Conservation (phyloP, 805 yeast species). For the Barnettozyma vustinii region DNA sequence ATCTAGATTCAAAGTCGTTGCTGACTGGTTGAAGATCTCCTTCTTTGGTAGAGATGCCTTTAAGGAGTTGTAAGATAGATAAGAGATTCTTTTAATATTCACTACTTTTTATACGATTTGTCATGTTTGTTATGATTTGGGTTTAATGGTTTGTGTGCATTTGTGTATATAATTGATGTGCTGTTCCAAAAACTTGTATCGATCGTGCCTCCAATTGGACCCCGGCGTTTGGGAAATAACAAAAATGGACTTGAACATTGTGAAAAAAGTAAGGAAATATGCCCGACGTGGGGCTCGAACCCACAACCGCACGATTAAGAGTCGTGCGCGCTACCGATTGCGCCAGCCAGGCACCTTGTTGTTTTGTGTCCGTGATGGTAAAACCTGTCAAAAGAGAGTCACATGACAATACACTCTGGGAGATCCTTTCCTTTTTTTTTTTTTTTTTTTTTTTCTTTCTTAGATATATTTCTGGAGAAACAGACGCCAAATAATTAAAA, state of each 20-base stretch:
- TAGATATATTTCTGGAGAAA: too few species aligned
- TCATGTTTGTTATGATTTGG: slow-evolving; percentile 1
- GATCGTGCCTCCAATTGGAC: too few species aligned
- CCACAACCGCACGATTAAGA: slow-evolving; percentile 6
- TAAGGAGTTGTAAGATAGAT: slow-evolving; percentile 16
- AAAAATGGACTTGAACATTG: too few species aligned
- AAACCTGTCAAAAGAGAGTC: neutral
- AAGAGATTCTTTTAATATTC: neutral
- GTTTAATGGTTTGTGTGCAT: slow-evolving; percentile 1
- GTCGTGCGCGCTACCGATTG: slow-evolving; percentile 6
- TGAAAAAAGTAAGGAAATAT: neutral
- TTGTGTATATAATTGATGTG: neutral
- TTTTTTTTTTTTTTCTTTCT: too few species aligned
- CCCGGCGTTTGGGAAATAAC: too few species aligned
- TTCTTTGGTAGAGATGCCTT: slow-evolving; percentile 85
- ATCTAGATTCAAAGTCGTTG: slow-evolving; percentile 77
- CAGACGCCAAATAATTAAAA: neutral
- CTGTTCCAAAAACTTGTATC: neutral
- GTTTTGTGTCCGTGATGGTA: too few species aligned
- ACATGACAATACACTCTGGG: neutral
- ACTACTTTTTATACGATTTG: neutral
- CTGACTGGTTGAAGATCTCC: slow-evolving; percentile 86
- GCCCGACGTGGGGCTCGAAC: slow-evolving; percentile 7
- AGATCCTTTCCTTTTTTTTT: too few species aligned
- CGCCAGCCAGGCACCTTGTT: slow-evolving; percentile 3